These are phyloP conservation scores for Penicillium sp. DNA, from an alignment of 2,329 filamentous ascomycete genomes.

Conservation along the genomic window DNA sequence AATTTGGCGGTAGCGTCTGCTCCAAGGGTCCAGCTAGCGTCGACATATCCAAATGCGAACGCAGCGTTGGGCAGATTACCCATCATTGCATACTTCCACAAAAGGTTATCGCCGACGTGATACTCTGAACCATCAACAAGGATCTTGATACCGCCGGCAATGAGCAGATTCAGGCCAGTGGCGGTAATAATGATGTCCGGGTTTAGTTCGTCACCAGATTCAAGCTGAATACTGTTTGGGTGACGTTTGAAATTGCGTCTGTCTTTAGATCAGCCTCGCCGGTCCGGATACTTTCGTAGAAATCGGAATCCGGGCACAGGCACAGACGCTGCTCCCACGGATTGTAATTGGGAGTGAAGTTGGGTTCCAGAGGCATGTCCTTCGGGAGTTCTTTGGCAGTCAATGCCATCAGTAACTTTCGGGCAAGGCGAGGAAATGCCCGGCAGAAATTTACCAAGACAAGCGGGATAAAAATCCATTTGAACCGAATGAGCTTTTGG, in stretches of 20 bases:
- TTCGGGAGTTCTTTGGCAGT: neutral
- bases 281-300: neutral
- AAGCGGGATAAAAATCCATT: no score
- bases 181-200: neutral
- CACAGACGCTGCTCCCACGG: neutral
- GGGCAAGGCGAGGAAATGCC: neutral
- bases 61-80: neutral
- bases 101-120: no score
- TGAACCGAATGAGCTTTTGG: no score
- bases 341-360: neutral
- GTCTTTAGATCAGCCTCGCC: neutral
- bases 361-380: neutral
- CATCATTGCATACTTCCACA: no score
- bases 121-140: neutral
- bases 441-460: neutral
- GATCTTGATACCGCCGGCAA: neutral
- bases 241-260: neutral
- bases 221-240: neutral
- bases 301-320: neutral
- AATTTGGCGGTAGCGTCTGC: neutral
- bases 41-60: neutral
- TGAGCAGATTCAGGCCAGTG: neutral
- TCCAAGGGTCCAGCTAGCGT: neutral
- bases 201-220: neutral
- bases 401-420: neutral